Evolutionary conservation across 495 filamentous ascomycete species (phyloP).

Genomic region (Daldinia grandis): DNA sequence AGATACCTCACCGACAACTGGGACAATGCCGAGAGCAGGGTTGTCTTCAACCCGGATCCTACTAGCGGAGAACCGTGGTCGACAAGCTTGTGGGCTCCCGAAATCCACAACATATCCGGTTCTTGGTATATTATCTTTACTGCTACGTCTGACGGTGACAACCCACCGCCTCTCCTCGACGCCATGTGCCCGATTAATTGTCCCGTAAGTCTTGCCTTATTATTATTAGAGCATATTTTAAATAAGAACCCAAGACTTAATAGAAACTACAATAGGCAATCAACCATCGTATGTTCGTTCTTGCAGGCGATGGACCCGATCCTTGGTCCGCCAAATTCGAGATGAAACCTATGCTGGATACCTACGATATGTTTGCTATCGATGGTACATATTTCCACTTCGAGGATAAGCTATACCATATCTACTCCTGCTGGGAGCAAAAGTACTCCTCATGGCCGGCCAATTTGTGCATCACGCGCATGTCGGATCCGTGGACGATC

Average conservation of each 20-base stretch:
- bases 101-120: conserved; percentile 55
- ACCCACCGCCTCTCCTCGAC: conserved; percentile 41
- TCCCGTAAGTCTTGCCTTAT: conserved; percentile 46
- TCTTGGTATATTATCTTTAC: conserved; percentile 63
- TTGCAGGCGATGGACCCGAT: conserved; percentile 50
- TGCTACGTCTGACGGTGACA: conserved; percentile 53
- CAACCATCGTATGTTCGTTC: conserved; percentile 61
- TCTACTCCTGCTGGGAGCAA: conserved; percentile 60
- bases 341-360: conserved; percentile 56
- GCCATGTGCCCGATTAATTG: conserved; percentile 49
- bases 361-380: conserved; percentile 62
- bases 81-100: conserved; percentile 59
- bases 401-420: conserved; percentile 53
- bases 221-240: too few species aligned
- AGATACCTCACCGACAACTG: conserved; percentile 52
- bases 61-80: conserved; percentile 52
- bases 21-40: conserved; percentile 53
- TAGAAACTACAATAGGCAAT: conserved; percentile 47
- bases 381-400: conserved; percentile 61
- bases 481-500: conserved; percentile 58
- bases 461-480: conserved; percentile 60
- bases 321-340: conserved; percentile 54
- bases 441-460: conserved; percentile 59
- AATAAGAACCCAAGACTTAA: conserved; percentile 20
- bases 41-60: conserved; percentile 50